Evolutionary conservation across 805 yeast species (phyloP).

Genomic region (Wickerhamiella parazyma): DNA sequence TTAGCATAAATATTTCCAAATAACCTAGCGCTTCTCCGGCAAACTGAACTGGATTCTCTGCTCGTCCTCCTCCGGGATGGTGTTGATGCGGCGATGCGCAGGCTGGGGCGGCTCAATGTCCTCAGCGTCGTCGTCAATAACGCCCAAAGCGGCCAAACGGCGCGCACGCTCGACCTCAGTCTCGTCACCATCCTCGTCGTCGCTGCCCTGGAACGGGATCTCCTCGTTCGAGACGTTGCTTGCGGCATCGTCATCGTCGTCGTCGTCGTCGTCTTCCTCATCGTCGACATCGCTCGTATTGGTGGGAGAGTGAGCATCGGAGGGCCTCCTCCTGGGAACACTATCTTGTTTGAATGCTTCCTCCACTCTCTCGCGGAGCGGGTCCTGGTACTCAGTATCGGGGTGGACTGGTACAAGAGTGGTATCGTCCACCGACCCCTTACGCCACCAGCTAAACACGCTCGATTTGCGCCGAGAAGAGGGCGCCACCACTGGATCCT

Average conservation of each 20-base stretch:
- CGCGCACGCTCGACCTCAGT: slow-evolving; percentile 55
- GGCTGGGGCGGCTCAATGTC: slow-evolving; percentile 1
- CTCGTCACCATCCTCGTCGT: slow-evolving; percentile 31
- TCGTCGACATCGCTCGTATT: slow-evolving; percentile 3
- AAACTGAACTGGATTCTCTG: slow-evolving; percentile 7
- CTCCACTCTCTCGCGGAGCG: background rate
- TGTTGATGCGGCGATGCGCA: slow-evolving; percentile 7
- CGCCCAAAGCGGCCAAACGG: slow-evolving; percentile 34
- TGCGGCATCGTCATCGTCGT: slow-evolving; percentile 10
- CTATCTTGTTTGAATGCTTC: background rate
- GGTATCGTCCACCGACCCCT: background rate
- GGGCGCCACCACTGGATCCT: background rate
- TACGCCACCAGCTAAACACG: background rate
- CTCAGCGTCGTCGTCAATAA: slow-evolving; percentile 19
- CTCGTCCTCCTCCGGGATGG: slow-evolving; percentile 9
- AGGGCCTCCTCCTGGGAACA: slow-evolving; percentile 6
- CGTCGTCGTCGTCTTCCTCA: slow-evolving; percentile 13
- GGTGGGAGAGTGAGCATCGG: slow-evolving; percentile 3
- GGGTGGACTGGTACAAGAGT: background rate
- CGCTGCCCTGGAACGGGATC: slow-evolving; percentile 18
- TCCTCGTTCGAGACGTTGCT: slow-evolving; percentile 14
- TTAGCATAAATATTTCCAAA: too few species aligned
- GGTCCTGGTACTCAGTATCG: background rate
- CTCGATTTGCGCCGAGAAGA: background rate
- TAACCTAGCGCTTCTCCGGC: background rate